Evolutionary conservation across 345 rosid species (phyloP), one percentile per base, ranked within the genome.

Genomic region (Euphorbia tirucalli): DNA sequence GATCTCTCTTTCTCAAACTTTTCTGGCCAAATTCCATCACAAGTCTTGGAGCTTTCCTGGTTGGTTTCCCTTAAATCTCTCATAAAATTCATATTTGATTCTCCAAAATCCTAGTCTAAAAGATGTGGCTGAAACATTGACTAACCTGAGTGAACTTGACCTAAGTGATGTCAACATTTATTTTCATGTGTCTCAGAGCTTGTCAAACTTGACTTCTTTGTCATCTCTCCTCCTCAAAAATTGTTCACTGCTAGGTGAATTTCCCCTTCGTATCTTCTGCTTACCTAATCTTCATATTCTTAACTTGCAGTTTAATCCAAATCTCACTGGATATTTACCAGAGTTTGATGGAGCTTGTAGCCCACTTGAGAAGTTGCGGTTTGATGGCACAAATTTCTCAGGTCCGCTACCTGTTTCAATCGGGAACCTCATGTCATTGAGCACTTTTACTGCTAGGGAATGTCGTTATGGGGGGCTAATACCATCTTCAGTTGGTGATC

Each of bases 261-360:
- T n/a, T n/a, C n/a, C n/a, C n/a, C n/a, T n/a, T n/a, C n/a, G n/a
- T n/a, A n/a, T n/a, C n/a, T n/a, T n/a, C n/a, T n/a, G n/a, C n/a
- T n/a, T n/a, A n/a, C n/a, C n/a, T n/a, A n/a, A n/a, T n/a, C n/a
- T n/a, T n/a, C n/a, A n/a, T n/a, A n/a, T n/a, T n/a, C n/a, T n/a
- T n/a, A n/a, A n/a, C n/a, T n/a, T n/a, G n/a, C n/a, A n/a, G n/a
- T n/a, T n/a, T n/a, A n/a, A n/a, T n/a, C n/a, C n/a, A n/a, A n/a
- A n/a, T n/a, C n/a, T n/a, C n/a, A n/a, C n/a, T 0, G 46, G 65
- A 32, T 61, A 61, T 61, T 39, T 78, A 7, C 81, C 74, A 2
- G 71, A 78, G 19, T 69, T 73, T 69, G 56, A 18, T n/a, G n/a
- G n/a, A 3, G 30, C n/a, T 0, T 24, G 54, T 10, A 59, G 65